These are phyloP conservation scores for Aquilaria agallochum DNA, from an alignment of 441 rosid species.

Conservation along the genomic window DNA sequence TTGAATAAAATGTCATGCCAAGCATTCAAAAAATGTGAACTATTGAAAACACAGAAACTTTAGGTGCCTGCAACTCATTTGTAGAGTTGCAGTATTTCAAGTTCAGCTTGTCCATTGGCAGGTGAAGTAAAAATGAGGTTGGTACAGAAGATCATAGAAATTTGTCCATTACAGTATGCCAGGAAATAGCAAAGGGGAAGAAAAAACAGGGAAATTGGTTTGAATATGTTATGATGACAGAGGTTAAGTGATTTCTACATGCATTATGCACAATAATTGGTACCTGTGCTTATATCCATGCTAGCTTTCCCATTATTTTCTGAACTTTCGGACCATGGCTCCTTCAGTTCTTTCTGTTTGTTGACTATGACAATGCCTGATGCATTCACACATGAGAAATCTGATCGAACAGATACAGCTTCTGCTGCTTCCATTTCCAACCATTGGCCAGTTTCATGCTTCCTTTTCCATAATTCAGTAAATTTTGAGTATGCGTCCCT, in stretches of 20 bases:
- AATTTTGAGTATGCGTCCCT: conserved; percentile 91
- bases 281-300: conserved; percentile 33
- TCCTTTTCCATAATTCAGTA: conserved; percentile 84
- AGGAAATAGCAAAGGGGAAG: too few species aligned
- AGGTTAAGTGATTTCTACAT: too few species aligned
- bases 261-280: conserved; percentile 6
- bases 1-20: background rate
- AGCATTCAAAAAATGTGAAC: background rate
- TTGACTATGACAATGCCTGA: conserved; percentile 56
- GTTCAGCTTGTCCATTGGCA: too few species aligned
- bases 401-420: conserved; percentile 43
- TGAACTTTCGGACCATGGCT: conserved; percentile 43
- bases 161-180: too few species aligned
- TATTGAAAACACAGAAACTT: too few species aligned
- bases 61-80: too few species aligned
- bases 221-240: too few species aligned
- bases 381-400: conserved; percentile 48
- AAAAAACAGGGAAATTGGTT: too few species aligned
- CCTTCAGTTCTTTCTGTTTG: conserved; percentile 35
- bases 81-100: too few species aligned
- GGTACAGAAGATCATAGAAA: too few species aligned
- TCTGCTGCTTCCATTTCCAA: conserved; percentile 83
- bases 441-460: conserved; percentile 96
- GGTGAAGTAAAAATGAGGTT: too few species aligned
- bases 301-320: conserved; percentile 52